These are phyloP conservation scores for Castanea sativa DNA, from an alignment of 306 rosid species.

Conservation along the genomic window DNA sequence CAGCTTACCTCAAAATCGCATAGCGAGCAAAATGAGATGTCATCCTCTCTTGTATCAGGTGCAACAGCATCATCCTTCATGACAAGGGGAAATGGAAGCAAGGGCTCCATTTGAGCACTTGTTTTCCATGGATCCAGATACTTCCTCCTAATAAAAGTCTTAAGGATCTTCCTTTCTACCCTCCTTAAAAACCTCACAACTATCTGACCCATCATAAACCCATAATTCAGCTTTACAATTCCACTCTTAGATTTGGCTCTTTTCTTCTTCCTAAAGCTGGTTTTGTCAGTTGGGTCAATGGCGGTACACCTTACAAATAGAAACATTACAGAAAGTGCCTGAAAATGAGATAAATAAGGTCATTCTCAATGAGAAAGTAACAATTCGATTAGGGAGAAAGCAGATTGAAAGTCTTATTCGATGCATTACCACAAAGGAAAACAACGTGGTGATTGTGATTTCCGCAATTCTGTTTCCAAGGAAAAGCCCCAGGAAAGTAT, in stretches of 20 bases:
- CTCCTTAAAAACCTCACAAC: conserved; percentile 68
- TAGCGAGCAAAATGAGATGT: conserved; percentile 74
- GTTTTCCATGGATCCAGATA: conserved; percentile 69
- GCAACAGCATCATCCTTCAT: conserved; percentile 66
- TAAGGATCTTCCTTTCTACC: conserved; percentile 75
- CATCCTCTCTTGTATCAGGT: conserved; percentile 64
- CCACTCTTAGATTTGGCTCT: conserved; percentile 24
- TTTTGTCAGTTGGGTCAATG: conserved; percentile 80
- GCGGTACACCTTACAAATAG: conserved; percentile 84
- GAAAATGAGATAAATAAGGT: neutral
- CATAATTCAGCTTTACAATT: conserved; percentile 45
- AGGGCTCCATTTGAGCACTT: conserved; percentile 57
- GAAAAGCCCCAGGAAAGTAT: conserved; percentile 75
- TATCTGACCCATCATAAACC: conserved; percentile 67
- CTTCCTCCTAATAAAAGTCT: conserved; percentile 72
- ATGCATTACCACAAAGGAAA: conserved; percentile 52
- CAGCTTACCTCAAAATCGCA: conserved; percentile 70
- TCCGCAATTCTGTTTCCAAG: conserved; percentile 67
- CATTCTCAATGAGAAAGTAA: neutral
- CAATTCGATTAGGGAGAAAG: neutral
- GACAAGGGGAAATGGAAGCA: conserved; percentile 77
- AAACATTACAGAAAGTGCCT: conserved; percentile 66
- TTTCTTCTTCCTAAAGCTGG: conserved; percentile 52
- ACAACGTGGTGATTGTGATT: conserved; percentile 51
- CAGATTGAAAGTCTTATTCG: neutral